Conservation (phyloP, 73 alveolate genomes). For the Paramecium sonneborni region DNA sequence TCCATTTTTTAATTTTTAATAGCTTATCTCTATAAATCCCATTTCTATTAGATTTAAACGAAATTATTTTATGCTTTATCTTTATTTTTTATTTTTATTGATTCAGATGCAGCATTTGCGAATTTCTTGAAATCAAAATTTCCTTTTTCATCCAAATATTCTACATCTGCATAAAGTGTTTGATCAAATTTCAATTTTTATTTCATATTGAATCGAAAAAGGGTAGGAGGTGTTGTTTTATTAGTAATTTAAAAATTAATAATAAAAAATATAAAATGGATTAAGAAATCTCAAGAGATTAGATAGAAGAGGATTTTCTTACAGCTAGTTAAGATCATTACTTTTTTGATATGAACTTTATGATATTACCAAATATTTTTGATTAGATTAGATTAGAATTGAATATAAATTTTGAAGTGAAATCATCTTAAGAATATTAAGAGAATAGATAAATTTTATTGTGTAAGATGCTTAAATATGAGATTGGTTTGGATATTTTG, state of each 20-base stretch:
- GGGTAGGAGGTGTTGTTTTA: background rate
- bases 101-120: slow-evolving; percentile 30
- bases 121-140: slow-evolving; percentile 38
- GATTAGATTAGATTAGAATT: background rate
- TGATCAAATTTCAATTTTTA: background rate
- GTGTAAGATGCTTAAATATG: background rate
- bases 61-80: slow-evolving; percentile 20
- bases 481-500: background rate
- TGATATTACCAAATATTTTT: background rate
- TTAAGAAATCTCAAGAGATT: too few relatives aligned
- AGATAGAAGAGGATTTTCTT: background rate
- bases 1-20: background rate
- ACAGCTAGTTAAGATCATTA: background rate
- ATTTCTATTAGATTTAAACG: background rate
- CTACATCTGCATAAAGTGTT: slow-evolving; percentile 54
- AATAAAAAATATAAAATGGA: too few relatives aligned
- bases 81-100: background rate
- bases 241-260: background rate
- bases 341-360: background rate
- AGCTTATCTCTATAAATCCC: slow-evolving; percentile 29
- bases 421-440: background rate
- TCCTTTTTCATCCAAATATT: slow-evolving; percentile 39
- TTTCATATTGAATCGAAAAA: background rate
- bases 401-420: background rate
- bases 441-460: background rate